A percentile compares a stretch with the other conserved stretches of the same genome.
Conservation (phyloP, 2,329 filamentous ascomycete genomes). For the Myriosclerotinia scirpicola region DNA sequence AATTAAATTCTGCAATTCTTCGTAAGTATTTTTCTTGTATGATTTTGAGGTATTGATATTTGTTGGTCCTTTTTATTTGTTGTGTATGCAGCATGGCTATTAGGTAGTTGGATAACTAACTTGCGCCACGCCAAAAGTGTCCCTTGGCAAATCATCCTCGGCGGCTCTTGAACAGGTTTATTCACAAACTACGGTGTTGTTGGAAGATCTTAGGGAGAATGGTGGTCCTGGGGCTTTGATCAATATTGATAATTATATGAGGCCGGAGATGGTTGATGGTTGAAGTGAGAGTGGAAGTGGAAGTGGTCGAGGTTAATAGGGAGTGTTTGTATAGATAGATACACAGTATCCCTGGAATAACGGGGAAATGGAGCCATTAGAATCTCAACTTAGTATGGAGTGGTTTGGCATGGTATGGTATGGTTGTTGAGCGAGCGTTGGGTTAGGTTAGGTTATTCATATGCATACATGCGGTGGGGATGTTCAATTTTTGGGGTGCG, state of each 20-base stretch:
- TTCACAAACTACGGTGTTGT: constrained; percentile 80
- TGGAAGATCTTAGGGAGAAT: constrained; percentile 78
- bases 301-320: neutral
- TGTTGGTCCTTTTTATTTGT: too few relatives aligned
- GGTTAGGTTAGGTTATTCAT: neutral
- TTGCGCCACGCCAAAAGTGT: constrained; percentile 55
- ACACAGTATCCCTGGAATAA: neutral
- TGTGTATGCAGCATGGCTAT: neutral
- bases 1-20: constrained; percentile 90
- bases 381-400: neutral
- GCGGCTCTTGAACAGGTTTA: constrained; percentile 83
- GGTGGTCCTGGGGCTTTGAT: constrained; percentile 83
- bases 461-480: neutral
- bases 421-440: neutral
- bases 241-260: constrained; percentile 55
- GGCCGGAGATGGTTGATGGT: constrained; percentile 4
- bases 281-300: too few relatives aligned
- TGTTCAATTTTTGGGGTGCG: neutral
- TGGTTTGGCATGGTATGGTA: neutral
- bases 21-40: constrained; percentile 42
- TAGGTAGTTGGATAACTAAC: neutral
- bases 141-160: constrained; percentile 83
- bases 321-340: neutral
- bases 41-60: neutral
- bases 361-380: neutral